Evolutionary conservation across 2,329 filamentous ascomycete species (phyloP).

Genomic region (Decorospora gaudefroyi): DNA sequence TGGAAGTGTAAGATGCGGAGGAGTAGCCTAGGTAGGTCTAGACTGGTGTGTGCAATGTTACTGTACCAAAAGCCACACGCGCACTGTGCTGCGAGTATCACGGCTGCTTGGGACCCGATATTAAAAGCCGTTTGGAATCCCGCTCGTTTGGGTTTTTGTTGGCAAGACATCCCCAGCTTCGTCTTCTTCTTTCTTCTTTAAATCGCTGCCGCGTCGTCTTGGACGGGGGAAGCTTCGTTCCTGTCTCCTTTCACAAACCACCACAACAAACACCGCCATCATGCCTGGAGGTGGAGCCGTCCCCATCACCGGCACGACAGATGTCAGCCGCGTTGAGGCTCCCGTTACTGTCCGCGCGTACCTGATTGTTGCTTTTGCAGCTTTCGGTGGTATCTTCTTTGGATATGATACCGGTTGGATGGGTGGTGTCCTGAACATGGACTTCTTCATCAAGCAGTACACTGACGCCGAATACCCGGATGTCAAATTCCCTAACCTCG

Average conservation of each 20-base stretch:
- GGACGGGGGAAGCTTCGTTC: no score
- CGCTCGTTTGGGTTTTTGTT: slow-evolving; percentile 19
- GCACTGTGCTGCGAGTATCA: slow-evolving; percentile 41
- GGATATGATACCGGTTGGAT: slow-evolving; percentile 81
- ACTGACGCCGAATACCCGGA: slow-evolving; percentile 41
- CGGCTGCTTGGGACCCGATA: slow-evolving; percentile 29
- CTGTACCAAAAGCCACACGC: slow-evolving; percentile 41
- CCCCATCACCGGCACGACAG: slow-evolving; percentile 47
- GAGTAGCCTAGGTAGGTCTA: slow-evolving; percentile 32
- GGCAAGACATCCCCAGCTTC: slow-evolving; percentile 33
- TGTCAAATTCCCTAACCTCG: slow-evolving; percentile 46
- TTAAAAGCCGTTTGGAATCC: slow-evolving; percentile 40
- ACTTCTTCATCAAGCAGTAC: slow-evolving; percentile 47
- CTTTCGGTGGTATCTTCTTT: slow-evolving; percentile 64
- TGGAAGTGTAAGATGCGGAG: slow-evolving; percentile 43
- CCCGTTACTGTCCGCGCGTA: slow-evolving; percentile 56
- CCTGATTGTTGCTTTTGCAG: slow-evolving; percentile 55
- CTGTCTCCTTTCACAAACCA: no score
- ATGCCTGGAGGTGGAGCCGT: slow-evolving; percentile 47
- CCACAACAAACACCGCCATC: slow-evolving; percentile 26
- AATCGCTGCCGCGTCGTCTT: slow-evolving; percentile 28
- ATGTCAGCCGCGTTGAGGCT: slow-evolving; percentile 61
- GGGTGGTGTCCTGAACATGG: slow-evolving; percentile 63
- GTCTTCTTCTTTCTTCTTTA: slow-evolving; percentile 25
- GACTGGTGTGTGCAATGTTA: slow-evolving; percentile 38